Conservation (phyloP, 352 stramenopile genomes). For the Detonula confervacea region DNA sequence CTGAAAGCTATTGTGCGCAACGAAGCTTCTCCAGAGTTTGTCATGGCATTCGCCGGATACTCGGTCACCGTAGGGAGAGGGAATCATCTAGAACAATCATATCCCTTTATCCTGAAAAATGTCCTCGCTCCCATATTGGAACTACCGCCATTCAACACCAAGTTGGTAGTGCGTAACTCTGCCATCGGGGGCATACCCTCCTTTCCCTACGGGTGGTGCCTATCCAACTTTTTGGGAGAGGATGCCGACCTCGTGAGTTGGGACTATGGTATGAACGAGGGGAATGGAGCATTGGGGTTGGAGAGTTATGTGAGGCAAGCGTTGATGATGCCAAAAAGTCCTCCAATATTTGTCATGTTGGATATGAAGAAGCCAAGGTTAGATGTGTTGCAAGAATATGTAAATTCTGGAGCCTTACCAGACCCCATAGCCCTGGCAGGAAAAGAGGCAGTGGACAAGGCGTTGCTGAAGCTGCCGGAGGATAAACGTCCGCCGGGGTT, state of each 20-base stretch:
- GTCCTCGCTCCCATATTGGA: constrained; percentile 58
- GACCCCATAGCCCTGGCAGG: constrained; percentile 46
- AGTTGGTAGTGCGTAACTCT: constrained; percentile 51
- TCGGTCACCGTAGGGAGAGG: constrained; percentile 79
- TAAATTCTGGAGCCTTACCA: constrained; percentile 37
- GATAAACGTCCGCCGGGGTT: constrained; percentile 60
- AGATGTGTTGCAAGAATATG: constrained; percentile 53
- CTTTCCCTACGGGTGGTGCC: constrained; percentile 69
- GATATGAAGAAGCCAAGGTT: constrained; percentile 45
- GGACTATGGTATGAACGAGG: constrained; percentile 71
- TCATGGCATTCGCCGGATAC: constrained; percentile 82
- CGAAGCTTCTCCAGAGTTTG: constrained; percentile 51
- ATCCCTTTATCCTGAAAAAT: constrained; percentile 70
- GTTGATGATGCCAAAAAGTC: constrained; percentile 36
- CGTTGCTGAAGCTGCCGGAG: constrained; percentile 59
- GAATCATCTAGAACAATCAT: constrained; percentile 79
- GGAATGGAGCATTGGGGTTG: constrained; percentile 50
- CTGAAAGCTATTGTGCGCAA: constrained; percentile 23
- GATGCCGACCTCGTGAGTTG: constrained; percentile 46
- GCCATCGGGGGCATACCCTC: constrained; percentile 61
- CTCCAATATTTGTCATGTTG: constrained; percentile 53
- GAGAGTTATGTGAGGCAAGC: constrained; percentile 57
- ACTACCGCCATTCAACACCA: constrained; percentile 36
- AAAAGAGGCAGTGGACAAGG: constrained; percentile 55
- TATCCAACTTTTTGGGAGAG: constrained; percentile 57